Evolutionary conservation across 1,284 basidiomycete species (phyloP), one percentile per base, ranked within the genome.

Genomic region (Exobasidium rhododendri): DNA sequence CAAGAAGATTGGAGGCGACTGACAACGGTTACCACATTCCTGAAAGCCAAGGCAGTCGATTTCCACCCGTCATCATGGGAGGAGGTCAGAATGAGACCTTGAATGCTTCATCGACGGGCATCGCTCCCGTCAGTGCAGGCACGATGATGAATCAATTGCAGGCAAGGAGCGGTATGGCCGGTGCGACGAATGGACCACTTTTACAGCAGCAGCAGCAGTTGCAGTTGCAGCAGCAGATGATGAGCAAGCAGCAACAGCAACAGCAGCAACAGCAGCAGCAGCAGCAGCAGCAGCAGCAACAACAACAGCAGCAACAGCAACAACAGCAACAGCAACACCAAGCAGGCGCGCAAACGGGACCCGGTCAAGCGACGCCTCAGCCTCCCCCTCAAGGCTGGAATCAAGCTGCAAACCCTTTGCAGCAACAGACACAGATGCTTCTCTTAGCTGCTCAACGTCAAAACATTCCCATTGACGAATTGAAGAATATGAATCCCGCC

Each of bases 361-460:
- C 26, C 30, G 40, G 4, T 35, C 26, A 24, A n/a, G 13, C 26
- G 45, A 44, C 10, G 13, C 20, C 56, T 32, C 59, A 60, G 6
- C 20, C 20, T 24, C 60, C 56, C 47, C 49, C 43, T 43, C 63
- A 62, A 11, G 53, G 58, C 2, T 73, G 69, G 69, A 50, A 50
- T 26, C 35, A 40, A 40, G 35, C 35, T 10, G 47, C 47, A 26
- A 26, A 26, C 28, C 47, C 47, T 24, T 13, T 40, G 3, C 69
- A 69, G 51, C 75, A 78, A 58, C 74, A 77, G 61, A 74, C 75
- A 58, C 69, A 75, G 43, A 58, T 76, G 29, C 67, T 78, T 47
- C 62, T 75, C 46, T 61, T 65, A 1, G 77, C 75, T 3, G 77
- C 77, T 11, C 61, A 69, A 56, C 67, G 68, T 28, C 69, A 73